Conservation (phyloP, 2,329 filamentous ascomycete genomes). For the Fusarium anthophilum region DNA sequence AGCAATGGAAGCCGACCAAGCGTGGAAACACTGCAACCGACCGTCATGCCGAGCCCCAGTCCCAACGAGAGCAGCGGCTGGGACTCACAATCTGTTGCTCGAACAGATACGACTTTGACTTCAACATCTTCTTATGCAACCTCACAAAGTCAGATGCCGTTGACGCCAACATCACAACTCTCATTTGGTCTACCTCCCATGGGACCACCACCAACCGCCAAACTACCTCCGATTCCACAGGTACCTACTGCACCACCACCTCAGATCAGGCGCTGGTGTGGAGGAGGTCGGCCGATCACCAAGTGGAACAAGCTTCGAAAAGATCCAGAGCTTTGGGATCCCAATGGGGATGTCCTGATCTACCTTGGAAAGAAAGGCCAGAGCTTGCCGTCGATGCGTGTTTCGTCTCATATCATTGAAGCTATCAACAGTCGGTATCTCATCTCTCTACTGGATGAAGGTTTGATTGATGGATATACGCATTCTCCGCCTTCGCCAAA, state of each 20-base stretch:
- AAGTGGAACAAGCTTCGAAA: slow-evolving; percentile 67
- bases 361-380: slow-evolving; percentile 61
- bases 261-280: slow-evolving; percentile 63
- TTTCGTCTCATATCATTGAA: slow-evolving; percentile 68
- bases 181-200: slow-evolving; percentile 31
- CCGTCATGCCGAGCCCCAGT: slow-evolving; percentile 2
- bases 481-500: slow-evolving; percentile 54
- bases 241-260: slow-evolving; percentile 35
- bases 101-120: slow-evolving; percentile 16
- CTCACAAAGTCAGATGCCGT: slow-evolving; percentile 27
- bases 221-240: slow-evolving; percentile 55
- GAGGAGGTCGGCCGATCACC: slow-evolving; percentile 58
- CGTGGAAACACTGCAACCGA: slow-evolving; percentile 33
- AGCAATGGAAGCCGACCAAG: slow-evolving; percentile 36
- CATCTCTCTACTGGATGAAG: slow-evolving; percentile 63
- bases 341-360: slow-evolving; percentile 67
- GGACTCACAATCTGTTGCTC: slow-evolving; percentile 12
- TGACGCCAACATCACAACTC: slow-evolving; percentile 33
- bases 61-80: slow-evolving; percentile 21
- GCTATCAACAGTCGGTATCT: slow-evolving; percentile 65
- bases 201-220: slow-evolving; percentile 54
- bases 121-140: slow-evolving; percentile 21
- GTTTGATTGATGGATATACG: slow-evolving; percentile 56
- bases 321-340: slow-evolving; percentile 69
- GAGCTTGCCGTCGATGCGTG: slow-evolving; percentile 61